phyloP scores from a whole-genome alignment of 331 rosid genomes.

The Quercus tomentella region DNA sequence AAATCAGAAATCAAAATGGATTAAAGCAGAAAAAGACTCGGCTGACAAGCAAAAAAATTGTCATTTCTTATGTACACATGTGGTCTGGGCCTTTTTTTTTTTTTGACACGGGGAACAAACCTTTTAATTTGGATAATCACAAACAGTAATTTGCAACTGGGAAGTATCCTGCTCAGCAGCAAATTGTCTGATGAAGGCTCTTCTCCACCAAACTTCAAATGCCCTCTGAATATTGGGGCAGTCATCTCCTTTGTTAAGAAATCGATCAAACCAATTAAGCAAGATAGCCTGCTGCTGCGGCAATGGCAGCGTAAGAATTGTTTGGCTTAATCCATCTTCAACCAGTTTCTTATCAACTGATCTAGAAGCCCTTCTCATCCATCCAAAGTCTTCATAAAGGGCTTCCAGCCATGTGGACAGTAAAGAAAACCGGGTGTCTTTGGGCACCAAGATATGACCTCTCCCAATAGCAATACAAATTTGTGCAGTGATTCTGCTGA shows the following conservation, averaged over 20 bases:
- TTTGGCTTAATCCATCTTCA: slow-evolving; percentile 83
- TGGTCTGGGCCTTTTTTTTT: not conserved
- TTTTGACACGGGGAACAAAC: not conserved
- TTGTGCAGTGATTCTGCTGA: slow-evolving; percentile 79
- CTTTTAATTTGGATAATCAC: slow-evolving; percentile 56
- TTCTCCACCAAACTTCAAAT: slow-evolving; percentile 97
- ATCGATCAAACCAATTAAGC: slow-evolving; percentile 75
- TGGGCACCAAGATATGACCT: slow-evolving; percentile 69
- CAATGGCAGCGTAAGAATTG: slow-evolving; percentile 84
- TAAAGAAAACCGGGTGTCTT: slow-evolving; percentile 61
- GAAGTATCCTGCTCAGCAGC: slow-evolving; percentile 50
- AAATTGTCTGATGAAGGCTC: slow-evolving; percentile 68
- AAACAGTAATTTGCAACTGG: slow-evolving; percentile 63
- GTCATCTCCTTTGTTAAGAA: slow-evolving; percentile 85
- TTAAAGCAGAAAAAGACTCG: slow-evolving; percentile 9
- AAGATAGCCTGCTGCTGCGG: slow-evolving; percentile 72
- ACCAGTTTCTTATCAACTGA: slow-evolving; percentile 65
- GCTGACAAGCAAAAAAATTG: not conserved
- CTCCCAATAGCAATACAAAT: slow-evolving; percentile 80
- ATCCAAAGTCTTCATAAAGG: slow-evolving; percentile 83
- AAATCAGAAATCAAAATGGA: slow-evolving; percentile 7
- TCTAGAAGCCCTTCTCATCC: slow-evolving; percentile 79
- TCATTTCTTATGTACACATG: slow-evolving; percentile 26
- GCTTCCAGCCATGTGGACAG: slow-evolving; percentile 90
- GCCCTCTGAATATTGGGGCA: slow-evolving; percentile 92